phyloP scores from a whole-genome alignment of 2,329 filamentous ascomycete genomes.

The Microsporum ferrugineum region DNA sequence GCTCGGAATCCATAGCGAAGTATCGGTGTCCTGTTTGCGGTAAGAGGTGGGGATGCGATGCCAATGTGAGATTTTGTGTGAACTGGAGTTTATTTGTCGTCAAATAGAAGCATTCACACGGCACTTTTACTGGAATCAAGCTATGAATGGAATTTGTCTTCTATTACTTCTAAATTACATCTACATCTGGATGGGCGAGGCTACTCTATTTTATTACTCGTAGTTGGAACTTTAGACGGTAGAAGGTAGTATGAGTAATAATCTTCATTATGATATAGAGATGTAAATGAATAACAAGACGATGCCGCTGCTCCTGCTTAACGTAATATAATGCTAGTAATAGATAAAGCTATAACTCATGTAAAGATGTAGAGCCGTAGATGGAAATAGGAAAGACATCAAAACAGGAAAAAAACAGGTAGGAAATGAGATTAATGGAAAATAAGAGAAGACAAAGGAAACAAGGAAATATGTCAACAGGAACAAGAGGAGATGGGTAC shows the following conservation, averaged over 20 bases:
- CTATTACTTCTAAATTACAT: too few species aligned
- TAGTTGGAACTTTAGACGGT: too few species aligned
- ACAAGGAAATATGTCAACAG: not conserved
- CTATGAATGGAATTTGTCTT: too few species aligned
- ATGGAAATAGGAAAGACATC: not conserved
- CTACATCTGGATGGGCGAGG: too few species aligned
- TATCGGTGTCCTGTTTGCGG: not conserved
- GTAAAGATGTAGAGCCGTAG: not conserved
- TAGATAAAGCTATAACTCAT: not conserved
- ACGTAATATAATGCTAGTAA: not conserved
- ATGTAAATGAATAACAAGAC: not conserved
- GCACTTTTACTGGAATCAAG: too few species aligned
- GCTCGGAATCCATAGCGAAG: not conserved
- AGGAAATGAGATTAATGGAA: not conserved
- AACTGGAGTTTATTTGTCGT: not conserved
- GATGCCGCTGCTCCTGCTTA: not conserved
- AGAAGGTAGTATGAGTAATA: not conserved
- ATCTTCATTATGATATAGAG: not conserved
- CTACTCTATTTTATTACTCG: too few species aligned
- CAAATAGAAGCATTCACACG: not conserved
- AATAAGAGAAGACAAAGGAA: not conserved
- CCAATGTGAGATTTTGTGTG: not conserved
- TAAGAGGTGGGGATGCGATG: not conserved
- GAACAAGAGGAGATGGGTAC: not conserved
- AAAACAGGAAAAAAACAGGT: not conserved